A percentile compares a stretch with the other conserved stretches of the same genome.
These are phyloP conservation scores for Yarrowia divulgata DNA, from an alignment of 805 yeast genomes.

Conservation along the genomic window DNA sequence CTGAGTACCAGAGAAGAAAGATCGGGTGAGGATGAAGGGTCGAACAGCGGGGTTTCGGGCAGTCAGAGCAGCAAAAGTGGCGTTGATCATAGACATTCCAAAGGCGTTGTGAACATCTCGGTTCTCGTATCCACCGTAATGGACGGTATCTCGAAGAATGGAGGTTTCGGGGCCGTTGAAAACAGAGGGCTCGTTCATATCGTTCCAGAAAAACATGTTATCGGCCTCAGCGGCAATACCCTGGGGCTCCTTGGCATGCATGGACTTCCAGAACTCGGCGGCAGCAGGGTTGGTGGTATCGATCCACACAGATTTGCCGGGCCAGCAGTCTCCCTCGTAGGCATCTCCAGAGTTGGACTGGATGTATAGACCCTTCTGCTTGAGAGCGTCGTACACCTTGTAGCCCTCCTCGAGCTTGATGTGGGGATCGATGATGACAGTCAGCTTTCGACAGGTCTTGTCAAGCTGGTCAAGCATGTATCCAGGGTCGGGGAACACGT, in stretches of 20 bases:
- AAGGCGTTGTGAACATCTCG: constrained; percentile 88
- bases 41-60: constrained; percentile 60
- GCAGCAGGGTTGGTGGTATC: constrained; percentile 78
- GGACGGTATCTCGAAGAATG: constrained; percentile 81
- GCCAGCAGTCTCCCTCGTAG: constrained; percentile 95
- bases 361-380: constrained; percentile 56
- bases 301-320: constrained; percentile 94
- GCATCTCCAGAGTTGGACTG: constrained; percentile 56
- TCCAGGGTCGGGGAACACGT: constrained; percentile 75
- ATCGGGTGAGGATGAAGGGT: constrained; percentile 87
- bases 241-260: constrained; percentile 48
- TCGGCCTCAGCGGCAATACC: constrained; percentile 58
- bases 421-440: constrained; percentile 91
- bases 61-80: constrained; percentile 72
- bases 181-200: constrained; percentile 97
- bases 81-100: constrained; percentile 80
- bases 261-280: constrained; percentile 44
- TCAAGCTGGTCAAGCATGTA: constrained; percentile 70
- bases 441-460: constrained; percentile 77
- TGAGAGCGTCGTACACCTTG: constrained; percentile 63
- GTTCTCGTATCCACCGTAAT: constrained; percentile 84
- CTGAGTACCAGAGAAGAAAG: constrained; percentile 92
- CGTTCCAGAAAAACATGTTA: constrained; percentile 92
- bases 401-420: constrained; percentile 67
- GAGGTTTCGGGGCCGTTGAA: constrained; percentile 95